Evolutionary conservation across 495 filamentous ascomycete species (phyloP), one percentile per base, ranked within the genome.

Genomic region (Xylona heveae): DNA sequence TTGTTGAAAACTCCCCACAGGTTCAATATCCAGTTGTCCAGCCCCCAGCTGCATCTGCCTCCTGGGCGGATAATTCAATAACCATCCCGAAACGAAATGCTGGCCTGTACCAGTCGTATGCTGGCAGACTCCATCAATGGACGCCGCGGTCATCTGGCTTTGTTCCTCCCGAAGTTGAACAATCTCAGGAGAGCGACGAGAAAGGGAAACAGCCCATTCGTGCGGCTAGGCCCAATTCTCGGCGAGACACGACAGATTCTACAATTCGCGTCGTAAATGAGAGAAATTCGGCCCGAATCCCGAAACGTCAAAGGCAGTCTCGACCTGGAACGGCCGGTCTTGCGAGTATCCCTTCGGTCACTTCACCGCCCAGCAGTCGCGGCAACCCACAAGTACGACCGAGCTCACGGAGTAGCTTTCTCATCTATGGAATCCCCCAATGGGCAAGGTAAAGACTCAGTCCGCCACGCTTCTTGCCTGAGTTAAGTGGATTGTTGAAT

Each of bases 401-500:
- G 12, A 10, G 19, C 10, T 33, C 31, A 8, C 9, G 31, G 8
- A 8, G 31, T 19, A 74, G 64, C 32, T 57, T 76, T 22, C 59
- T 67, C 21, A 31, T 51, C 0, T 54, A 50, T 34, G 55, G 64
- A 19, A 65, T 80, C 30, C 71, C 71, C n/a, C 50, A 60, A 22
- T 77, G 71, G 71, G 71, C 70, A 33, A 59, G 53, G 56, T 62
- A 53, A 33, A 48, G 30, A 31, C 8, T 32, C 19, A n/a, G n/a
- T n/a, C n/a, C n/a, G n/a, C n/a, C n/a, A n/a, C n/a, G n/a, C 33
- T 14, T 15, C 33, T 26, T 31, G 28, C 28, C 17, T 9, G 17
- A 31, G 10, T 19, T 17, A 31, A 31, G 17, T 19, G 22, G 28
- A 5, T 19, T 19, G 15, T n/a, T 23, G 9, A 33, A 2, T 33